Conservation (phyloP, 2,329 filamentous ascomycete genomes). For the Trichoderma polysporum region DNA sequence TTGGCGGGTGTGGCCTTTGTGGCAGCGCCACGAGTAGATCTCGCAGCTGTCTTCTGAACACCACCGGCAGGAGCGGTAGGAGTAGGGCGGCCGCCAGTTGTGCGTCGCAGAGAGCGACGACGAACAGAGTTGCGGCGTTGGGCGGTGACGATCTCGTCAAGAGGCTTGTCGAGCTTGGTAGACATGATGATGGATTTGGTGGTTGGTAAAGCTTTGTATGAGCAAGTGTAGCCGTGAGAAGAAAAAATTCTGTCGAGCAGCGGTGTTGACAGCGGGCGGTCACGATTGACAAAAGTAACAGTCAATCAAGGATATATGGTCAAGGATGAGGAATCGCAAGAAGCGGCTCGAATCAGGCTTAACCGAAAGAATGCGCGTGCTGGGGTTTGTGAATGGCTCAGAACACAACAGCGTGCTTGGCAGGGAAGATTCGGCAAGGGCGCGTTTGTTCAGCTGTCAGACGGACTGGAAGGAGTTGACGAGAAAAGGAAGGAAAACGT, state of each 20-base stretch:
- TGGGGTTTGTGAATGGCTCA: slow-evolving; percentile 1
- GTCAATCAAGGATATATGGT: slow-evolving; percentile 10
- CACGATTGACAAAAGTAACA: neutral
- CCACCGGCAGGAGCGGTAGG: slow-evolving; percentile 76
- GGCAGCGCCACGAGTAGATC: slow-evolving; percentile 56
- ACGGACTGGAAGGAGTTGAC: neutral
- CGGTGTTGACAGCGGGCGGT: slow-evolving; percentile 5
- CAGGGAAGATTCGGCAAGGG: slow-evolving; percentile 6
- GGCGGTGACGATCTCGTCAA: slow-evolving; percentile 93
- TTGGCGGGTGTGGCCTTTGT: slow-evolving; percentile 65
- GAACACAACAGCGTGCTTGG: neutral
- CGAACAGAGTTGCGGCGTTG: slow-evolving; percentile 59
- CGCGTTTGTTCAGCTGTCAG: neutral
- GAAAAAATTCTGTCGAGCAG: slow-evolving; percentile 3
- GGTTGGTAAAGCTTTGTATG: neutral
- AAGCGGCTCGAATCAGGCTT: slow-evolving; percentile 9
- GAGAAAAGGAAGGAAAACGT: neutral
- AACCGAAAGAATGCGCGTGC: slow-evolving; percentile 11
- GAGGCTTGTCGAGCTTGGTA: slow-evolving; percentile 93
- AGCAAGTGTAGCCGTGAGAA: neutral
- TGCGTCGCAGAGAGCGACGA: slow-evolving; percentile 51
- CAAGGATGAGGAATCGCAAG: slow-evolving; percentile 5
- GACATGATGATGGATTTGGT: slow-evolving; percentile 63
- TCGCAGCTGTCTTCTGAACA: slow-evolving; percentile 74
- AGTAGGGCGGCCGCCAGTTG: slow-evolving; percentile 51